These are phyloP conservation scores for Trametes cubensis DNA, from an alignment of 768 basidiomycete genomes.

Conservation along the genomic window DNA sequence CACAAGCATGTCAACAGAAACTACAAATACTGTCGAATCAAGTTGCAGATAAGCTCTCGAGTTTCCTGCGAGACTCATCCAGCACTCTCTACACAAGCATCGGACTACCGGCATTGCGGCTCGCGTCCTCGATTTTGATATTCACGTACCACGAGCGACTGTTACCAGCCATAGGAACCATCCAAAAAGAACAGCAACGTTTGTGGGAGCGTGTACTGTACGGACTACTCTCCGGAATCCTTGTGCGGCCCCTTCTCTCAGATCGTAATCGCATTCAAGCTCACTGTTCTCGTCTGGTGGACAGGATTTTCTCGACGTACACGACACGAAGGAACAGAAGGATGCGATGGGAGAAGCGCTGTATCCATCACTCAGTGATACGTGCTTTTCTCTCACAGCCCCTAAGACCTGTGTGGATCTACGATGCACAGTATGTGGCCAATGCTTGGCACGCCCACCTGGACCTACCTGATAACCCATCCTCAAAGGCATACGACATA, in stretches of 20 bases:
- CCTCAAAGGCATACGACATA: conserved; percentile 51
- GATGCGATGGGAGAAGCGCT: conserved; percentile 33
- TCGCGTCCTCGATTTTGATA: conserved; percentile 45
- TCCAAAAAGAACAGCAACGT: conserved; percentile 25
- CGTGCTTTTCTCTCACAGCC: conserved; percentile 38
- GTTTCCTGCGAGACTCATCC: conserved; percentile 46
- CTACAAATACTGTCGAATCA: conserved; percentile 41
- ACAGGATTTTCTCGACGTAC: conserved; percentile 36
- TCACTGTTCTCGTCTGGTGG: background rate
- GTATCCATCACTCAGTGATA: conserved; percentile 40
- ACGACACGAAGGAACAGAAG: conserved; percentile 28
- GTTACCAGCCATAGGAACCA: conserved; percentile 28
- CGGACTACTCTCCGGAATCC: conserved; percentile 54
- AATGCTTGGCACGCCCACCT: background rate
- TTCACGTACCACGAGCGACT: conserved; percentile 44
- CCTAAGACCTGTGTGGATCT: conserved; percentile 34
- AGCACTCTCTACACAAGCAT: conserved; percentile 47
- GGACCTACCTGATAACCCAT: conserved; percentile 12
- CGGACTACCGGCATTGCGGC: conserved; percentile 43
- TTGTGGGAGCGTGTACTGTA: conserved; percentile 51
- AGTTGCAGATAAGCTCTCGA: conserved; percentile 41
- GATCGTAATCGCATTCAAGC: background rate
- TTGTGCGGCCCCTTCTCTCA: conserved; percentile 38
- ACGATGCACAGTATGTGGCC: conserved; percentile 30
- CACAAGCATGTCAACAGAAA: conserved; percentile 34